Evolutionary conservation across 257 asterid genomes (phyloP).

Genomic region (Ilex aquifolium): DNA sequence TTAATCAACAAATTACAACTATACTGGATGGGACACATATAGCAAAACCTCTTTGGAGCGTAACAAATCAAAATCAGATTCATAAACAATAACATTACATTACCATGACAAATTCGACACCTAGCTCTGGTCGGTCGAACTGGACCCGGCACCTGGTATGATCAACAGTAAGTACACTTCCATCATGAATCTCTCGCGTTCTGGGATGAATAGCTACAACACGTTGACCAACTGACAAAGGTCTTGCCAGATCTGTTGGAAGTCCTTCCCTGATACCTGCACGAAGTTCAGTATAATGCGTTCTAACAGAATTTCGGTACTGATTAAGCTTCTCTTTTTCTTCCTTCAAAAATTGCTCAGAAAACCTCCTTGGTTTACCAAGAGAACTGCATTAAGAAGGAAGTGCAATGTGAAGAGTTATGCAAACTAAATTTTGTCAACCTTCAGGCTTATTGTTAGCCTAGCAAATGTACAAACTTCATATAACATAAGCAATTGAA

Average conservation of each 20-base stretch:
- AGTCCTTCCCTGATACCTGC: slow-evolving; percentile 81
- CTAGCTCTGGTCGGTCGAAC: slow-evolving; percentile 83
- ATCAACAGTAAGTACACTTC: slow-evolving; percentile 86
- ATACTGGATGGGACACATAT: no score
- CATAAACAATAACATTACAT: slow-evolving; percentile 1
- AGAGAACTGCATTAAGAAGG: slow-evolving; percentile 65
- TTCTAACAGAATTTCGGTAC: slow-evolving; percentile 83
- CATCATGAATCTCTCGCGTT: slow-evolving; percentile 89
- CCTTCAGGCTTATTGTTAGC: not conserved
- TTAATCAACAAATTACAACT: no score
- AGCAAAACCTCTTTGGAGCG: no score
- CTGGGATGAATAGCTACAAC: slow-evolving; percentile 91
- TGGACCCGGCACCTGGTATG: slow-evolving; percentile 83
- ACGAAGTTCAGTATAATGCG: slow-evolving; percentile 80
- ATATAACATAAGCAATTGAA: not conserved
- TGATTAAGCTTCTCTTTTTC: slow-evolving; percentile 90
- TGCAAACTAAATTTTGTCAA: not conserved
- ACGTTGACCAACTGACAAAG: slow-evolving; percentile 93
- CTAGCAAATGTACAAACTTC: not conserved
- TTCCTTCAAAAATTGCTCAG: slow-evolving; percentile 90
- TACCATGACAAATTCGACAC: slow-evolving; percentile 95
- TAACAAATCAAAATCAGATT: no score
- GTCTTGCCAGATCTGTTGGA: slow-evolving; percentile 86
- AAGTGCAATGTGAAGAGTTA: not conserved
- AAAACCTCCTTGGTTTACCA: slow-evolving; percentile 90